Conservation (phyloP, 768 basidiomycete genomes). For the Auricularia cornea region DNA sequence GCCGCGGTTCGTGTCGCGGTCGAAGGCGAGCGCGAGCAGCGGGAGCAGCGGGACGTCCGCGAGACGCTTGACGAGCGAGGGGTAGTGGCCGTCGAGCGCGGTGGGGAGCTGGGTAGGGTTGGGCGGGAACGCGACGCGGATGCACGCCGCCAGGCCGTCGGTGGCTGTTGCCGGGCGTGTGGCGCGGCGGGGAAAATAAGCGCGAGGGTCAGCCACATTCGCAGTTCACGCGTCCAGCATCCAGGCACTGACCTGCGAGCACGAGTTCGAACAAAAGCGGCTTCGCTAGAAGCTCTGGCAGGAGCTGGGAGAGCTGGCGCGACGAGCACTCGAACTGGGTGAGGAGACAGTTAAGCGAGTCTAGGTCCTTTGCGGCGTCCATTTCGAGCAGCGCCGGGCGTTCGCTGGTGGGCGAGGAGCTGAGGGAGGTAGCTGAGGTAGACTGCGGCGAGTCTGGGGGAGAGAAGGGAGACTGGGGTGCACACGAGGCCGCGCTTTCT, state of each 20-base stretch:
- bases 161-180: constrained; percentile 91
- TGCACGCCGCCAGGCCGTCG: constrained; percentile 85
- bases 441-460: neutral
- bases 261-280: neutral
- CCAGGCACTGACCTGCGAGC: neutral
- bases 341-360: neutral
- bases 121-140: neutral
- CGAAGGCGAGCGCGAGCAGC: neutral
- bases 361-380: neutral
- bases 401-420: neutral
- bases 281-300: neutral
- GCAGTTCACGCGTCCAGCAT: too few relatives aligned
- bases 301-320: neutral
- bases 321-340: neutral
- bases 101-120: neutral
- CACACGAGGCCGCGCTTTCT: neutral
- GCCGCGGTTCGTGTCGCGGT: neutral
- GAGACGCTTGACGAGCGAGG: neutral
- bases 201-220: too few relatives aligned
- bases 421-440: neutral
- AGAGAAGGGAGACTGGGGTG: neutral
- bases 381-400: neutral
- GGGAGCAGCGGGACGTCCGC: neutral
- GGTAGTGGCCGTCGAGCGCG: neutral
- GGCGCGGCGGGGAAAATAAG: too few relatives aligned